A percentile compares a stretch with the other conserved stretches of the same genome.
Evolutionary conservation across 1,284 basidiomycete species (phyloP).

Genomic region (Leucoagaricus sp.): DNA sequence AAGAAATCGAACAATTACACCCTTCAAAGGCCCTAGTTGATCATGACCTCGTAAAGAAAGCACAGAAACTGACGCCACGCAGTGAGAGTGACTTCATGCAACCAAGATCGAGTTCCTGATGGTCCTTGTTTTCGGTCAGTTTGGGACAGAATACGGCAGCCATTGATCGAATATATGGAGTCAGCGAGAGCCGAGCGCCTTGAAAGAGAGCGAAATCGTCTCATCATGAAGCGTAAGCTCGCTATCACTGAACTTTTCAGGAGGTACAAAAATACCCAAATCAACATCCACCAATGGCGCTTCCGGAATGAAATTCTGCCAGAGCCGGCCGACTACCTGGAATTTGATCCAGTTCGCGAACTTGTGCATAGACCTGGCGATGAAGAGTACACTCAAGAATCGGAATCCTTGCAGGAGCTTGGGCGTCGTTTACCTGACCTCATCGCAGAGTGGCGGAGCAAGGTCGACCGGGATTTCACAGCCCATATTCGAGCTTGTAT

Average conservation of each 20-base stretch:
- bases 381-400: slow-evolving; percentile 34
- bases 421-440: slow-evolving; percentile 37
- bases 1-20: background rate
- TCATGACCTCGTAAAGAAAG: background rate
- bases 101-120: background rate
- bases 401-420: slow-evolving; percentile 36
- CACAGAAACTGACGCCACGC: background rate
- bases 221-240: background rate
- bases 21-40: background rate
- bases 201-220: too few relatives aligned
- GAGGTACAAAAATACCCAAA: slow-evolving; percentile 21
- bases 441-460: background rate
- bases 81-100: background rate
- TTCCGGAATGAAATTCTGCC: slow-evolving; percentile 39
- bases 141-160: background rate
- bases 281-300: slow-evolving; percentile 37
- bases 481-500: slow-evolving; percentile 27
- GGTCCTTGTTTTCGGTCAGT: background rate
- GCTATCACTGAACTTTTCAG: background rate
- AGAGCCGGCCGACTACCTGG: slow-evolving; percentile 44
- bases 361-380: slow-evolving; percentile 41
- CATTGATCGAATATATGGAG: background rate
- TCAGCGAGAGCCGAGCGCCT: background rate
- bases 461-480: slow-evolving; percentile 31
- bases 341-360: slow-evolving; percentile 35